Conservation (phyloP, 2,329 filamentous ascomycete genomes). For the Mycosphaerelloides madeirae region DNA sequence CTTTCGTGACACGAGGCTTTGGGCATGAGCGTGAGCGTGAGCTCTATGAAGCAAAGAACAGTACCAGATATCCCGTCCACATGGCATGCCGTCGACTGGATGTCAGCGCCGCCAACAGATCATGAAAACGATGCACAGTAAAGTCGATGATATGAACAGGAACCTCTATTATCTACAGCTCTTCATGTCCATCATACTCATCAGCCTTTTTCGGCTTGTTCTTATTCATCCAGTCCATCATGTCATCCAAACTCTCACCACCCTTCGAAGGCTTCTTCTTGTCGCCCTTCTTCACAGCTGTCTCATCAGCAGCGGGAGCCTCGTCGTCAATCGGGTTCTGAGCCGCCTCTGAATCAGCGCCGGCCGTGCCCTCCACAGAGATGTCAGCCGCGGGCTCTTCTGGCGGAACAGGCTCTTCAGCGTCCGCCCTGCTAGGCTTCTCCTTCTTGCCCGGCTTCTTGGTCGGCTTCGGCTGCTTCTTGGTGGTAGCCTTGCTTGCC, state of each 20-base stretch:
- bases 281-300: constrained; percentile 4
- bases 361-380: background rate
- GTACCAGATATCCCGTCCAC: too few species aligned
- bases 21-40: too few species aligned
- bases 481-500: constrained; percentile 15
- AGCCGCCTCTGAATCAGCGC: constrained; percentile 2
- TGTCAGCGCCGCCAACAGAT: too few species aligned
- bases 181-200: constrained; percentile 11
- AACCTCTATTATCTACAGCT: constrained; percentile 11
- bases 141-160: too few species aligned
- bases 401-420: constrained; percentile 11
- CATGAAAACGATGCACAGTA: too few species aligned
- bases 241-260: constrained; percentile 20
- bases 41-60: too few species aligned
- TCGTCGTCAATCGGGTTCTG: background rate
- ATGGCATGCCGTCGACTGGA: too few species aligned
- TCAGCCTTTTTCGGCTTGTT: constrained; percentile 8
- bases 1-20: too few species aligned
- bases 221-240: constrained; percentile 20
- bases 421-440: constrained; percentile 12
- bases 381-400: constrained; percentile 5
- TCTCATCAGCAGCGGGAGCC: too few species aligned
- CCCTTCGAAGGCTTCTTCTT: constrained; percentile 14
- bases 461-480: constrained; percentile 19
- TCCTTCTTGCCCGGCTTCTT: constrained; percentile 14